Conservation (phyloP, 768 basidiomycete genomes). For the Tylopilus cervinicoccineus region DNA sequence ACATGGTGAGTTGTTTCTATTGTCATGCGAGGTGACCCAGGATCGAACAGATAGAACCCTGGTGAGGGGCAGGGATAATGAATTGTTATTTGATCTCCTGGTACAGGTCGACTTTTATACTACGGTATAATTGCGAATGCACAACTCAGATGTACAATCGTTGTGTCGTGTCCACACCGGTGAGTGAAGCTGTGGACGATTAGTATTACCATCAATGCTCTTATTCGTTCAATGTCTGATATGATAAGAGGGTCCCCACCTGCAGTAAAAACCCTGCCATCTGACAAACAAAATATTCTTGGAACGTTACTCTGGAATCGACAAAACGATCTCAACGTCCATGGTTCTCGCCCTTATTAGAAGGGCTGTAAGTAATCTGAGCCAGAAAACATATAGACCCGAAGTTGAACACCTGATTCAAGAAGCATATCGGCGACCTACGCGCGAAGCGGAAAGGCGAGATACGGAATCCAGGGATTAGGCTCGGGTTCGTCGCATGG, state of each 20-base stretch:
- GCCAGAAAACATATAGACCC: constrained; percentile 1
- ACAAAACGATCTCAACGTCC: neutral
- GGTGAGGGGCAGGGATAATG: too few relatives aligned
- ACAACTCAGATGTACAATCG: too few relatives aligned
- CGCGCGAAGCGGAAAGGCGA: constrained; percentile 3
- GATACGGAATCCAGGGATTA: constrained; percentile 15
- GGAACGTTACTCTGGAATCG: constrained; percentile 1
- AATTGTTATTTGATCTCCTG: too few relatives aligned
- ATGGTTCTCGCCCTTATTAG: constrained; percentile 6
- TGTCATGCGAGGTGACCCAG: too few relatives aligned
- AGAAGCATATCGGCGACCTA: constrained; percentile 4
- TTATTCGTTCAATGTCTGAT: constrained; percentile 10
- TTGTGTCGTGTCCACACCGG: too few relatives aligned
- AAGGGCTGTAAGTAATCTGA: neutral
- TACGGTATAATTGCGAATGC: too few relatives aligned
- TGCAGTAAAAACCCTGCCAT: constrained; percentile 3
- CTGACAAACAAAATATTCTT: neutral
- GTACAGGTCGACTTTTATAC: too few relatives aligned
- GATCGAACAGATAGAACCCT: too few relatives aligned
- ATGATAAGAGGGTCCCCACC: constrained; percentile 1
- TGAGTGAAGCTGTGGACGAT: neutral
- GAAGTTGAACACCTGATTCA: neutral
- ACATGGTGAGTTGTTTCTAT: too few relatives aligned
- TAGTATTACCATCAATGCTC: neutral
- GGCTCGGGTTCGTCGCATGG: constrained; percentile 8